Base-by-base conservation (phyloP, 2,329 filamentous ascomycete genomes). In the Plectosphaerella cucumerina region DNA sequence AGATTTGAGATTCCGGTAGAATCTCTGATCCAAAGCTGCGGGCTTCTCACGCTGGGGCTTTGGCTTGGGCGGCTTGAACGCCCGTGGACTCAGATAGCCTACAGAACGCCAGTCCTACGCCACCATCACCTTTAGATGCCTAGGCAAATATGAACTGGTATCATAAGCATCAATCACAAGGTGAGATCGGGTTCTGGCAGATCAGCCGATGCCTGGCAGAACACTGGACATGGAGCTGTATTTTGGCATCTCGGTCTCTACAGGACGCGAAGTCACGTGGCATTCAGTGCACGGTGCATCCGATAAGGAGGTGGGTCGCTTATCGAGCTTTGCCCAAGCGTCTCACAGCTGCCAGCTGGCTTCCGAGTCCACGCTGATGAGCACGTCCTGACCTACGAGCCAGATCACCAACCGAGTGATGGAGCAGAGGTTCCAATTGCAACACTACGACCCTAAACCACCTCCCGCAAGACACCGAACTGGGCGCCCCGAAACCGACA, bases 401-500 rank as follows among this genome's bases (percentile, higher is more conserved):
- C 54, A 56, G 54, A 56, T 56, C 54, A 53, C 45, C 53, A 53
- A 50, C 12, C 50, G 43, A 48, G 51, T 49, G 51, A 57, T 57
- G 55, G 53, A 57, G 53, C 56, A 50, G 22, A 53, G 42, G 53
- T 52, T 41, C 35, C 55, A 56, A 54, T 55, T 56, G 53, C 53
- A 49, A 37, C 49, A 49, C 18, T 50, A 54, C 46, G 51, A 50
- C 46, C 21, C 45, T 20, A 5, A 42, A 11, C 22, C 31, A 18
- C 14, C 26, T 46, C 42, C 50, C 21, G 51, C 49, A 52, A 49
- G 39, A 42, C 39, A 42, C 39, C n/a, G 39, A 17, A 20, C 18
- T 56, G 57, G 59, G 58, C 53, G 51, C 49, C 34, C 57, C 50
- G 54, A 49, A 45, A 53, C 63, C 60, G 34, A 66, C 64, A 61